Evolutionary conservation across 1,284 basidiomycete species (phyloP), one percentile per base, ranked within the genome.

Genomic region (Stygiomarasmius scandens): DNA sequence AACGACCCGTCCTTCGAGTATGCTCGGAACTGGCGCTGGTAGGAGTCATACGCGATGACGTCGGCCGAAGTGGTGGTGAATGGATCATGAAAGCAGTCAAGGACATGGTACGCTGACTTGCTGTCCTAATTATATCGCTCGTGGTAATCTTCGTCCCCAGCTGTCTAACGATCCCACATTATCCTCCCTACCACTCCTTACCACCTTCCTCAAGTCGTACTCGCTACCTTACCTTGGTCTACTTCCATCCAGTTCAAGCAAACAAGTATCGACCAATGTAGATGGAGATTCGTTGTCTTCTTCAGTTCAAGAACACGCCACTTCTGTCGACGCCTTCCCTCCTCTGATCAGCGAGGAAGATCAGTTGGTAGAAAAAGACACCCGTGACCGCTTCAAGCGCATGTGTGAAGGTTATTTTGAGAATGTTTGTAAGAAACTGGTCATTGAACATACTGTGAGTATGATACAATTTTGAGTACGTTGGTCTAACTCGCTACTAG

Each of bases 401-500:
- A 91, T 98, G 82, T 95, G 96, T 65, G 90, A 93, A 71, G 89
- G 88, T 1, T 99, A 98, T 71, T 98, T 96, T 67, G 92, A 95
- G 14, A 92, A 81, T 38, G 91, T 98, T 0, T 85, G 89, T 66
- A 96, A 95, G 76, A 95, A 96, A 66, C 82, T 98, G 14, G 82
- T 93, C 56, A 90, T 92, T 63, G 95, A 97, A 61, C 94, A 98
- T 68, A 89, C 92, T 66, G 95, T 96, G 64, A 64, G 82, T 73
- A 27, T 44, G 29, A 47, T 44, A 20, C 49, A 45, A 54, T 43
- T 32, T 29, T 25, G 27, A 46, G 49, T 54, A 51, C 32, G 27
- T 19, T 50, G 43, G 56, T 54, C 52, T 53, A 48, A 38, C 56
- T 54, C 46, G 32, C 49, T 62, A 14, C 32, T 68, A 98, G 92